phyloP scores from a whole-genome alignment of 805 yeast species.

The Ogataea methylovora region DNA sequence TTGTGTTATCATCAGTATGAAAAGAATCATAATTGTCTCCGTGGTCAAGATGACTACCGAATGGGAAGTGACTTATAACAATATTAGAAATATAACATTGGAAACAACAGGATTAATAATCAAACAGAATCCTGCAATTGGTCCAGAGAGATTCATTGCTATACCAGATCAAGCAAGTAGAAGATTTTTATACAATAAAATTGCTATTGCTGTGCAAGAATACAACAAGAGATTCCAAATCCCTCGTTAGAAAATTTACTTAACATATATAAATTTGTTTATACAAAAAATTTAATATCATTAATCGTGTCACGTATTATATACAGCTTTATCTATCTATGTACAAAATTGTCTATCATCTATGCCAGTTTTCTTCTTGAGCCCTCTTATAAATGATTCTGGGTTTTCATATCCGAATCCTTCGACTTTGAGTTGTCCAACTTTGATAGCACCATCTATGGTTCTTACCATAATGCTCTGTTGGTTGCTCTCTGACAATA shows the following conservation, averaged over 20 bases:
- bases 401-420: constrained; percentile 43
- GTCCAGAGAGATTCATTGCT: constrained; percentile 58
- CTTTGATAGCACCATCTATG: constrained; percentile 32
- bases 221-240: constrained; percentile 68
- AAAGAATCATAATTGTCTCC: constrained; percentile 59
- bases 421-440: constrained; percentile 42
- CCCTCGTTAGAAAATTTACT: constrained; percentile 10
- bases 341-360: background rate
- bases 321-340: background rate
- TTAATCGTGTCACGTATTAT: too few species aligned
- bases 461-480: constrained; percentile 33
- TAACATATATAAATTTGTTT: too few species aligned
- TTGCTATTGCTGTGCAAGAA: constrained; percentile 74
- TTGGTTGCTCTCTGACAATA: constrained; percentile 8
- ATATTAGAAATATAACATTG: constrained; percentile 62
- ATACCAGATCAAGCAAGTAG: constrained; percentile 61
- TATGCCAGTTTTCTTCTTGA: constrained; percentile 40
- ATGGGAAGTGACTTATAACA: constrained; percentile 66
- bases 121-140: constrained; percentile 35
- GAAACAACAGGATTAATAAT: constrained; percentile 77
- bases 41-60: constrained; percentile 50
- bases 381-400: constrained; percentile 31
- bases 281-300: too few species aligned
- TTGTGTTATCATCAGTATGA: constrained; percentile 69
- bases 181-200: constrained; percentile 58